These are phyloP conservation scores for Zasmidium citrigriseum DNA, from an alignment of 2,329 filamentous ascomycete genomes.

Conservation along the genomic window DNA sequence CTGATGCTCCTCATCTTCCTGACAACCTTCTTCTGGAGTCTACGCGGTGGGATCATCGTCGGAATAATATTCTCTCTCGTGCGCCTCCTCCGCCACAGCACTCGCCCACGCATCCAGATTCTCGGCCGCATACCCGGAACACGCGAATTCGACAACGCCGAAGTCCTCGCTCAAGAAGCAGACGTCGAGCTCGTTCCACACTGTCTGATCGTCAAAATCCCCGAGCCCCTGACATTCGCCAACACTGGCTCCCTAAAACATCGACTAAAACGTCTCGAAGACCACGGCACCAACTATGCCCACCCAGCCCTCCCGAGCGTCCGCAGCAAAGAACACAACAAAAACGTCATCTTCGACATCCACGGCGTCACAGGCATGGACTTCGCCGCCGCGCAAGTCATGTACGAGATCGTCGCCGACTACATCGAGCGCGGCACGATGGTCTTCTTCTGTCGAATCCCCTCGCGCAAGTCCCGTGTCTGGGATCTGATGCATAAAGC, in stretches of 20 bases:
- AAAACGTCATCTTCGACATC: conserved; percentile 94
- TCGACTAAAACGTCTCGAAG: conserved; percentile 77
- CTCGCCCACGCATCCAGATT: conserved; percentile 92
- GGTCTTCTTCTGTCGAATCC: conserved; percentile 71
- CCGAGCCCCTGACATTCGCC: conserved; percentile 92
- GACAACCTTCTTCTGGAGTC: conserved; percentile 91
- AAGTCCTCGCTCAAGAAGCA: conserved; percentile 42
- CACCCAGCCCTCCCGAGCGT: conserved; percentile 86
- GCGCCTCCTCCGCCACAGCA: conserved; percentile 86
- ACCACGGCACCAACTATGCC: conserved; percentile 81
- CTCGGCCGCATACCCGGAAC: conserved; percentile 85
- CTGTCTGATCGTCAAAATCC: conserved; percentile 94
- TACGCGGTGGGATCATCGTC: conserved; percentile 89
- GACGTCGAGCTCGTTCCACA: conserved; percentile 84
- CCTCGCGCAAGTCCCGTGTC: conserved; percentile 54
- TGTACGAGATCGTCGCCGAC: conserved; percentile 80
- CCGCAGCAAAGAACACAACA: conserved; percentile 75
- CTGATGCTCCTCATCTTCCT: conserved; percentile 91
- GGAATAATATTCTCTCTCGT: conserved; percentile 89
- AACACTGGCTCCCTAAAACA: conserved; percentile 89
- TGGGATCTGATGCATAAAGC: conserved; percentile 73
- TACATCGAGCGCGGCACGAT: conserved; percentile 77
- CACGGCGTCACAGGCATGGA: conserved; percentile 96
- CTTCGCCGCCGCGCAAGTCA: conserved; percentile 87
- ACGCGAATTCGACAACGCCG: conserved; percentile 79